A percentile compares a stretch with the other conserved stretches of the same genome.
phyloP scores from a whole-genome alignment of 2,329 filamentous ascomycete species.

The Aspergillus chevalieri region DNA sequence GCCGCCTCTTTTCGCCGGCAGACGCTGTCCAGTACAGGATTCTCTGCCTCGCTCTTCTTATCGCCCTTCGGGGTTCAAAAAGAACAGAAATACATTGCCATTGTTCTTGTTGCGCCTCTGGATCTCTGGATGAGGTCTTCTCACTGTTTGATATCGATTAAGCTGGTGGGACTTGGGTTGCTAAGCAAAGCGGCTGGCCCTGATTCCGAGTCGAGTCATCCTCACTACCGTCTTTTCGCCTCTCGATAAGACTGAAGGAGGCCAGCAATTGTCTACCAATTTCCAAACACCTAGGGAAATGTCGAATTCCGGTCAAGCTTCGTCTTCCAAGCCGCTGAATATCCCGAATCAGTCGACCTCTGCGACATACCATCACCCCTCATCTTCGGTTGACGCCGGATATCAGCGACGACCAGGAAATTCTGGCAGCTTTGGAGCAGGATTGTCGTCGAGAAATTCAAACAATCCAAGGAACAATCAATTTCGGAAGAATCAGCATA shows the following conservation, averaged over 20 bases:
- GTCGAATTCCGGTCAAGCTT: conserved; percentile 33
- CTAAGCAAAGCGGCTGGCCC: neutral
- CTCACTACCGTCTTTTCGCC: neutral
- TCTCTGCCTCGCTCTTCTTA: conserved; percentile 13
- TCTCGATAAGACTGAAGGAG: conserved; percentile 7
- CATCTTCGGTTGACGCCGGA: conserved; percentile 26
- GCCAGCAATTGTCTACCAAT: neutral
- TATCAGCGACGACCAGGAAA: conserved; percentile 37
- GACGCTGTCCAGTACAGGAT: conserved; percentile 12
- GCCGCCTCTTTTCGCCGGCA: conserved; percentile 8
- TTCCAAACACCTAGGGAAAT: conserved; percentile 23
- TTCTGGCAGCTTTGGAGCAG: conserved; percentile 37
- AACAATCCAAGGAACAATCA: conserved; percentile 62
- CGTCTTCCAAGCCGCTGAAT: conserved; percentile 36
- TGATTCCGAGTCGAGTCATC: neutral
- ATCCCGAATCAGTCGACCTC: conserved; percentile 28
- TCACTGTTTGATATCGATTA: neutral
- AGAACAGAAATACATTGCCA: neutral
- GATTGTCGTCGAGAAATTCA: conserved; percentile 31
- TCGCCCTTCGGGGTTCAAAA: conserved; percentile 11
- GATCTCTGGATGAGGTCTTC: neutral
- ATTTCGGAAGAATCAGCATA: conserved; percentile 72
- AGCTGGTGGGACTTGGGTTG: neutral
- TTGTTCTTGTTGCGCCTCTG: neutral
- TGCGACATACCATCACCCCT: conserved; percentile 23